These are phyloP conservation scores for Nemania serpens DNA, from an alignment of 2,329 filamentous ascomycete species.

Conservation along the genomic window DNA sequence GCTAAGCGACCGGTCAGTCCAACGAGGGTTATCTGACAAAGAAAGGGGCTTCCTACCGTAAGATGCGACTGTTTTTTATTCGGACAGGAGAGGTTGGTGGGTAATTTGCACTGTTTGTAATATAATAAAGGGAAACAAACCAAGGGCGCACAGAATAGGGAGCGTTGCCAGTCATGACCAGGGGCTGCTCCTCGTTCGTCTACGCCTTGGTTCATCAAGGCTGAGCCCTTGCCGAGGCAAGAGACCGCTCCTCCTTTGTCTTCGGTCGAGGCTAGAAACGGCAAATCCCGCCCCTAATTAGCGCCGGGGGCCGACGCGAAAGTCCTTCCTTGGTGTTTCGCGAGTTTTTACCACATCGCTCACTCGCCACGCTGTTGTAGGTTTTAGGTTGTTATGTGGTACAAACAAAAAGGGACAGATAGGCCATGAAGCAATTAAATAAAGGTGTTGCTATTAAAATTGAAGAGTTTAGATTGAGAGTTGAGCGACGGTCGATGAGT, in stretches of 20 bases:
- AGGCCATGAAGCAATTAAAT: no score
- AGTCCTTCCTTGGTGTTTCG: no score
- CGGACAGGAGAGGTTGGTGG: not conserved
- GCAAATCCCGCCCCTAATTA: no score
- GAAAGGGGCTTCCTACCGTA: not conserved
- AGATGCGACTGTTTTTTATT: not conserved
- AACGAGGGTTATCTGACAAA: not conserved
- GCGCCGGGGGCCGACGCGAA: no score
- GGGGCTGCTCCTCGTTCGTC: not conserved
- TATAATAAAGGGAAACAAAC: slow-evolving; percentile 4
- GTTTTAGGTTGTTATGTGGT: no score
- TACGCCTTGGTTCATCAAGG: not conserved
- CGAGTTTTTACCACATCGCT: no score
- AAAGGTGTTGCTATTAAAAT: no score
- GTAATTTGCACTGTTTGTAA: slow-evolving; percentile 10
- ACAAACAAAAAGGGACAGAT: no score
- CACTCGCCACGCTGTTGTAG: no score
- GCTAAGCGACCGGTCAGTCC: slow-evolving; percentile 35
- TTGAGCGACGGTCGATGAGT: no score
- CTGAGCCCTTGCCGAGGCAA: not conserved
- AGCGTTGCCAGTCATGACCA: not conserved
- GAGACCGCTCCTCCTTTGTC: not conserved
- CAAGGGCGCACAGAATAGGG: not conserved
- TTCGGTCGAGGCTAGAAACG: not conserved
- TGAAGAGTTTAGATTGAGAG: no score